Evolutionary conservation across 2,329 filamentous ascomycete species (phyloP), one percentile per base, ranked within the genome.

Genomic region (Cladophialophora bantiana): DNA sequence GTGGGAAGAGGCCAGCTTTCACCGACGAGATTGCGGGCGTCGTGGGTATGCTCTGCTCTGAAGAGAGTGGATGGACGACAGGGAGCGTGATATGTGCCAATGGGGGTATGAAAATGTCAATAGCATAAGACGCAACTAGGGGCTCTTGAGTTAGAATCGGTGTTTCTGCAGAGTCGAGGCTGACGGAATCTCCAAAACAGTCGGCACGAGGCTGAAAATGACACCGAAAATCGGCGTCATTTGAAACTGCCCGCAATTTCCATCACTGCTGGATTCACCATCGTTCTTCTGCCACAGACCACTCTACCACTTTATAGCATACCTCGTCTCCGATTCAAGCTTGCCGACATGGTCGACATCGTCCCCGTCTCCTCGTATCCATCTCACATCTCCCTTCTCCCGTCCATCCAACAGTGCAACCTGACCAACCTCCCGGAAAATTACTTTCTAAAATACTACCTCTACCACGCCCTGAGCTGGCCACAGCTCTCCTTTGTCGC

Each of bases 381-480:
- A 64, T 80, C 81, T 69, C 80, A 98, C 83, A 96, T 99, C 81
- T 90, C 94, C 72, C 84, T 95, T 71, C 89, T 99, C 73, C 90
- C 88, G 72, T 85, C 92, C 71, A 90, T 99, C 78, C 95, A 99
- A 83, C 93, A 96, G 80, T 94, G 94, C 77, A 98, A 99, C 84
- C 94, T 99, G 78, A 96, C 96, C 79, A 99, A 99, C 84, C 87
- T 99, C 62, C 95, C 95, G 72, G 95, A 99, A 82, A 99, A 99
- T 85, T 99, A 99, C 87, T 98, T 98, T 80, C 92, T 97, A 82
- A 99, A 99, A 86, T 99, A 99, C 86, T 99, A 99, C 84, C 89
- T 99, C 76, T 99, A 99, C 87, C 95, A 99, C 82, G 94, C 94
- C 15, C 89, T 98, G 73, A 96, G 93, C 74, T 99, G 95, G 95